Percentiles rank a stretch among this genome's conserved stretches.
Evolutionary conservation across 106 monocot genomes (phyloP).

Genomic region (Acorus calamus): DNA sequence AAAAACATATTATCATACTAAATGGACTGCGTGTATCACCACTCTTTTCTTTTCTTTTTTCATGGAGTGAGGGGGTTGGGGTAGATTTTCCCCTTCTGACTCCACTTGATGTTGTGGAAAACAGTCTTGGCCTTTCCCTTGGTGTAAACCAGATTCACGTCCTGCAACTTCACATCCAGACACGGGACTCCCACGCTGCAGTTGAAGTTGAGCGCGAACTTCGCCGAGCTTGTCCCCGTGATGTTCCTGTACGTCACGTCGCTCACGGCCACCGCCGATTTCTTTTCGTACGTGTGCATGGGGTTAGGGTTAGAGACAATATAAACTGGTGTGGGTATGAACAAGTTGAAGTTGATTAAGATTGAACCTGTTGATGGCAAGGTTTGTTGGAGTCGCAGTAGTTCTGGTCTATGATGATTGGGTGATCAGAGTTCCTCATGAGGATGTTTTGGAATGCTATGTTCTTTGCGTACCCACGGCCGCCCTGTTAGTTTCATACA

Average conservation of each 20-base stretch:
- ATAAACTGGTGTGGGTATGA: too few relatives aligned
- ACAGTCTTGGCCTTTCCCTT: background rate
- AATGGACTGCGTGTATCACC: too few relatives aligned
- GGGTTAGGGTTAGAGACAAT: too few relatives aligned
- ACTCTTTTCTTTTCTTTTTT: too few relatives aligned
- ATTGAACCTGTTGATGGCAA: background rate
- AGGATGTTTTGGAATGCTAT: background rate
- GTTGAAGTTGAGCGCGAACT: background rate
- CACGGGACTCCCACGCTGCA: background rate
- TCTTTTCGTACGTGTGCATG: too few relatives aligned
- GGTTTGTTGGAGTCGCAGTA: background rate
- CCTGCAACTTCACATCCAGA: background rate
- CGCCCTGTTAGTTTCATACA: too few relatives aligned
- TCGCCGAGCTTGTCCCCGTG: conserved; percentile 1
- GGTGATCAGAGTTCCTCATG: background rate
- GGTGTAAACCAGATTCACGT: background rate
- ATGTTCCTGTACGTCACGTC: background rate
- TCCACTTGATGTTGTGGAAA: background rate
- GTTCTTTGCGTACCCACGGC: background rate
- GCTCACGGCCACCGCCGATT: background rate
- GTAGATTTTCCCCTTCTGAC: background rate
- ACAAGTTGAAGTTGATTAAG: too few relatives aligned
- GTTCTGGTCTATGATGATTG: conserved; percentile 1
- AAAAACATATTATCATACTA: too few relatives aligned
- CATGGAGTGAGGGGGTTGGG: too few relatives aligned